Base-by-base conservation (phyloP, 2,329 filamentous ascomycete species). In the Apiospora koreana region DNA sequence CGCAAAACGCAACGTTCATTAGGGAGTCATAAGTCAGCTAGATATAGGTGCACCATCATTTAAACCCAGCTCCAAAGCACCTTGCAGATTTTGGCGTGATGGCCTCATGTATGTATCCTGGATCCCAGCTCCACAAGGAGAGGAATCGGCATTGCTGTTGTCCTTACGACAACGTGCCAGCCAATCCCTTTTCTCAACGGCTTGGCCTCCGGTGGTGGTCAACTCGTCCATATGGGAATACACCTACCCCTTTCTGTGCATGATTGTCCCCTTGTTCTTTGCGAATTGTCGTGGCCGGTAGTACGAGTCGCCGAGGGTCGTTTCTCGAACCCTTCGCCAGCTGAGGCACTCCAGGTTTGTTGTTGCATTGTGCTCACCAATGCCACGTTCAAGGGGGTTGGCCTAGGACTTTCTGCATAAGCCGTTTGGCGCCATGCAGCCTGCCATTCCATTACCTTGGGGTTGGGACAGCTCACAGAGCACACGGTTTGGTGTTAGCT, bases 381-480 rank as follows among this genome's bases (percentile, higher is more conserved):
- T 62, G 54, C 31, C 54, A 62, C 54, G 31, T 62, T 38, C 54
- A 62, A 62, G 54, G 54, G 28, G 54, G 28, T 48, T n/a, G 50
- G 28, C 18, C 28, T 62, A 62, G 28, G 54, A 62, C 54, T 38
- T 28, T 62, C 31, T 62, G 54, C 54, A 62, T 62, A 38, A 38
- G 54, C 54, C 54, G 54, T 62, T 62, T 62, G 54, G 54, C 31
- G 54, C 54, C 54, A 62, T 38, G 54, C 54, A 62, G 31, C 54
- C 18, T 38, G 54, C 31, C 54, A 62, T 9, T 12, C 54, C 31
- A 62, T n/a, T 62, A 38, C 54, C 54, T 62, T 62, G 28, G 18
- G 54, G 31, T 62, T 62, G 54, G 31, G 54, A 62, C 54, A 62
- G 48, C 48, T 50, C 48, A 25, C 48, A 50, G 50, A 31, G 31